Base-by-base conservation (phyloP, 2,329 filamentous ascomycete species). In the Fusarium redolens region DNA sequence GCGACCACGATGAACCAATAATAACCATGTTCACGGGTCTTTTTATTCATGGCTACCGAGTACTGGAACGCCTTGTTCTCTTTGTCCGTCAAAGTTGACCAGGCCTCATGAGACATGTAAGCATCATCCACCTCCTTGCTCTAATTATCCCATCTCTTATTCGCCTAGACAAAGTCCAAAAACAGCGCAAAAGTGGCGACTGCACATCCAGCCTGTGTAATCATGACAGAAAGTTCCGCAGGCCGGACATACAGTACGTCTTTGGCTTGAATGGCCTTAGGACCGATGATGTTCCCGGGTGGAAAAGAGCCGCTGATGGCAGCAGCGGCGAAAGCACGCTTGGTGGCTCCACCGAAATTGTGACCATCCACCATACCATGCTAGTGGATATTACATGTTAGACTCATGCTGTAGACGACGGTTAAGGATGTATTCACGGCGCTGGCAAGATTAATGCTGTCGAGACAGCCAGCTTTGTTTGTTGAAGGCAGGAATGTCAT, bases 41-140 rank as follows among this genome's bases (percentile, higher is more conserved):
- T 50, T 7, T 22, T 17, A 4, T 17, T 4, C 18, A 17, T 30
- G 17, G 3, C 18, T 15, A 11, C 6, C 17, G 81, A 81, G 74
- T 91, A 90, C 54, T 87, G 83, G 77, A 91, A 90, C 25, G 82
- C 84, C 74, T 83, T 85, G 73, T 91, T 90, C 80, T 91, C 85
- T 75, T 79, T 84, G 67, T 91, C 89, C 11, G 88, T 91, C 81
- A 88, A 78, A 30, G 85, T 83, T 41, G 80, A 81, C 85, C 82
- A 90, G 8, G 81, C 81, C 64, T 86, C 82, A 4, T 81, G 82
- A 13, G 79, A 78, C 80, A 84, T 76, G 70, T 81, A 84, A 3
- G 76, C 75, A 20, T 84, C 84, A 71, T 87, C 83, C 22, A 75
- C 79, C 61, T 82, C 77, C 31, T 78, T 74, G 25, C 75, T 77